Evolutionary conservation across 768 basidiomycete species (phyloP), one percentile per base, ranked within the genome.

Genomic region (Solioccasus polychromus): DNA sequence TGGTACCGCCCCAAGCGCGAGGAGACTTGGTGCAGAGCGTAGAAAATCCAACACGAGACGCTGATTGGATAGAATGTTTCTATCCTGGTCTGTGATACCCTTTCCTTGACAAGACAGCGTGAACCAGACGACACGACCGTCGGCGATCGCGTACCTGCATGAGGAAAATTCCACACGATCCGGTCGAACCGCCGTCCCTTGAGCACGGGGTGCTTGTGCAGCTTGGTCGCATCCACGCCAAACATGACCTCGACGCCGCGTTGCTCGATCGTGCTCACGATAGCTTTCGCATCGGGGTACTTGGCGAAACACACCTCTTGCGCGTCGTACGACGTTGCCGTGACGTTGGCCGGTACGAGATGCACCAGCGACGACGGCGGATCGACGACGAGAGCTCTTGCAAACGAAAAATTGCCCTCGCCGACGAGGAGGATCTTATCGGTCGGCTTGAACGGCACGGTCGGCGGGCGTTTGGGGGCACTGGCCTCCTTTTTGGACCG

Each of bases 131-230:
- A 22, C 39, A 9, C 24, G 12, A 38, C 5, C 35, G n/a, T 44
- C 10, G 34, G 3, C 34, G n/a, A 45, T 37, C 11, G 58, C 80
- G 52, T 58, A 90, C 94, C 94, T 58, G 88, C 87, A 70, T 98
- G 95, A 47, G 95, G 95, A 62, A 97, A 98, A 63, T 98, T 96
- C 85, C 92, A 97, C 7, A 90, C 80, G 45, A 97, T 77, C 50
- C 78, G 79, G 66, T 92, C 85, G 78, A 86, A 88, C 44, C 68
- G 76, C 50, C 71, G 69, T 31, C 78, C 79, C 50, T 81, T 87
- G 36, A 94, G 64, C 6, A 64, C 60, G 6, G 75, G 47, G 30
- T 71, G 65, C 50, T 75, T 85, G 43, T 84, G 84, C 26, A 98
- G 66, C 45, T 71, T 76, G 7, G 84, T 86, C n/a, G 85, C 95